Percentiles rank a stretch among this genome's conserved stretches.
Evolutionary conservation across 2,329 filamentous ascomycete species (phyloP).

Genomic region (Hypoxylon sp.): DNA sequence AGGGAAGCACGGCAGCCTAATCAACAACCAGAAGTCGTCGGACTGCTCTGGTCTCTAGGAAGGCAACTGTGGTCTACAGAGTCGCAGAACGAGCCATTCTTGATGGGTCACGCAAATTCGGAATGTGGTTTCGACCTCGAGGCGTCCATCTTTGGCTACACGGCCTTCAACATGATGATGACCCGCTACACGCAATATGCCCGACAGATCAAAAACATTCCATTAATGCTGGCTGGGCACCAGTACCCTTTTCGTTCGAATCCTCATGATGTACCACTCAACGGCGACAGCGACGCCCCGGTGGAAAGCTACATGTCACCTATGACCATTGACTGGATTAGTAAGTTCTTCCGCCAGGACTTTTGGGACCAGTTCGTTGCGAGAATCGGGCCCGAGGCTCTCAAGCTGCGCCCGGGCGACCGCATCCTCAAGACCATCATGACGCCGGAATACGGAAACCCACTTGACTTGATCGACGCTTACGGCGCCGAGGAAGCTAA

Average conservation of each 20-base stretch:
- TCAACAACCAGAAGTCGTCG: constrained; percentile 14
- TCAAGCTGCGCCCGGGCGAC: constrained; percentile 32
- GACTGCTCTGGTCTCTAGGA: constrained; percentile 1
- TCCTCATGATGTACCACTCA: not conserved
- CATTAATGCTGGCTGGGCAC: constrained; percentile 5
- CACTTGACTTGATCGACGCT: fast-evolving
- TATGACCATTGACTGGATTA: constrained; percentile 38
- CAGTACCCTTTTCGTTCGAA: constrained; percentile 24
- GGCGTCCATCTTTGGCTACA: constrained; percentile 36
- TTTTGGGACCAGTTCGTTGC: constrained; percentile 45
- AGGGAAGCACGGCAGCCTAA: not conserved
- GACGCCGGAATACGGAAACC: not conserved
- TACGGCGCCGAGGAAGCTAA: not conserved
- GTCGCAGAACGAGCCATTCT: constrained; percentile 24
- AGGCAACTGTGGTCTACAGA: constrained; percentile 17
- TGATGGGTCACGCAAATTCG: not conserved
- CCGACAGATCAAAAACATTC: constrained; percentile 11
- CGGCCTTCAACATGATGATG: not conserved
- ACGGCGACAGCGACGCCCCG: not conserved
- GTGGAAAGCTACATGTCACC: constrained; percentile 29
- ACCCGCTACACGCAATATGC: not conserved
- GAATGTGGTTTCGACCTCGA: constrained; percentile 42
- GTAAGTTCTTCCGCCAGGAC: constrained; percentile 43
- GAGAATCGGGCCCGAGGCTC: constrained; percentile 33
- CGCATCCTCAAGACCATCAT: constrained; percentile 7